Base-by-base conservation (phyloP, 1,284 basidiomycete genomes). In the Pascua guehoae region DNA sequence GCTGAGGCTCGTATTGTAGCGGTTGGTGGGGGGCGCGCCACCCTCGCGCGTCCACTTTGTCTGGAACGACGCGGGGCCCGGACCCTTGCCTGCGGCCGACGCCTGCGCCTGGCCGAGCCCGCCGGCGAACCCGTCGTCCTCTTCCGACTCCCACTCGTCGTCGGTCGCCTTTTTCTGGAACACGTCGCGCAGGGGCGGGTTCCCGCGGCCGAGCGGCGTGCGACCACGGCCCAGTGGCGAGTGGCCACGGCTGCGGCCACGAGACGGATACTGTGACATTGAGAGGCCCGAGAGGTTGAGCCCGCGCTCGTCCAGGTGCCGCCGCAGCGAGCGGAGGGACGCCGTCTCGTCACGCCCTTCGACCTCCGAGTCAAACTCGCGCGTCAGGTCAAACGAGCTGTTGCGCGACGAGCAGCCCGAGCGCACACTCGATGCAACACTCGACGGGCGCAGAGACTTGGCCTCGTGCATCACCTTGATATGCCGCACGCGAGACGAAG, bases 111-210 rank as follows among this genome's bases (percentile, higher is more conserved):
- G 79, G 5, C 79, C 79, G 8, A 79, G 66, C 0, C 79, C 79
- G 16, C 78, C 74, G 11, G 69, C 72, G 55, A 68, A 79, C 51
- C 52, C 48, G 44, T 56, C 56, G 36, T 60, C 47, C 12, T 56
- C 56, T 37, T 79, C 79, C 51, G 76, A 76, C 24, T 75, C 68
- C 79, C 78, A 79, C n/a, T 78, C 76, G 11, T 74, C 73, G 36
- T 74, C 76, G 17, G 70, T 66, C 4, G 24, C 24, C 48, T 74
- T 72, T 15, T 64, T 65, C 36, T 78, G 73, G 62, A 80, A 80
- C 0, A 80, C 79, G 61, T 81, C 76, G 11, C 79, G 65, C 1
- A 78, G 58, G 1, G 75, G 73, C 0, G 70, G 64, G 42, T 72
- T 71, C 15, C 63, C 59, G 4, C 60, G 52, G 53, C 42, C 58